Evolutionary conservation across 2,329 filamentous ascomycete genomes (phyloP).

Genomic region (Colletotrichum brevisporum): DNA sequence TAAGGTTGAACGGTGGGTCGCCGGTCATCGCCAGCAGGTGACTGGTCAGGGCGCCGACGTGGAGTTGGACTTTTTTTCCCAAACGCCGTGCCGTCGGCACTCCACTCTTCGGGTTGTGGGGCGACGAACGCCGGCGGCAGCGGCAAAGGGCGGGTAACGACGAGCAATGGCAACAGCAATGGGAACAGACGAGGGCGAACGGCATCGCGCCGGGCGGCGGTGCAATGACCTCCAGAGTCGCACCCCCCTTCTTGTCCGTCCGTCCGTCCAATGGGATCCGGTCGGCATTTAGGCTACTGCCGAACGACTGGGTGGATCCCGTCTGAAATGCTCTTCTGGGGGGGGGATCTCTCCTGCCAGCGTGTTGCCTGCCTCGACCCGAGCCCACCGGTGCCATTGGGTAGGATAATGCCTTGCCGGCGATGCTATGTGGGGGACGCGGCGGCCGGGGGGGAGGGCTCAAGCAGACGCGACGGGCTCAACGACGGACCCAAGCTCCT

Average conservation of each 20-base stretch:
- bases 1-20: no score
- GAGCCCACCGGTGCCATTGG: neutral
- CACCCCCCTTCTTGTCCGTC: neutral
- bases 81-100: constrained; percentile 10
- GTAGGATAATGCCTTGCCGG: neutral
- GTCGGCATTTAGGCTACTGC: constrained; percentile 1
- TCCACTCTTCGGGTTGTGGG: neutral
- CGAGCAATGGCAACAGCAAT: neutral
- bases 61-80: no score
- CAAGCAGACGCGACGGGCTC: neutral
- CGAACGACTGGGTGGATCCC: constrained; percentile 2
- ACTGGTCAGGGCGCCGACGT: no score
- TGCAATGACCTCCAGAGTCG: neutral
- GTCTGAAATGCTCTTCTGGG: constrained; percentile 1
- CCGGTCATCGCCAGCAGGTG: no score
- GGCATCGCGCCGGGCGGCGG: constrained; percentile 26
- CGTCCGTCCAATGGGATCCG: constrained; percentile 2
- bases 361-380: neutral
- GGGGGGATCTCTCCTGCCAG: constrained; percentile 3
- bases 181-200: neutral
- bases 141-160: neutral
- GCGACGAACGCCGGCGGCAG: neutral
- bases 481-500: constrained; percentile 22
- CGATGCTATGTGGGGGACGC: no score
- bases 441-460: neutral